phyloP scores from a whole-genome alignment of 108 stramenopile species.

The Cyclostephanos tholiformis region DNA sequence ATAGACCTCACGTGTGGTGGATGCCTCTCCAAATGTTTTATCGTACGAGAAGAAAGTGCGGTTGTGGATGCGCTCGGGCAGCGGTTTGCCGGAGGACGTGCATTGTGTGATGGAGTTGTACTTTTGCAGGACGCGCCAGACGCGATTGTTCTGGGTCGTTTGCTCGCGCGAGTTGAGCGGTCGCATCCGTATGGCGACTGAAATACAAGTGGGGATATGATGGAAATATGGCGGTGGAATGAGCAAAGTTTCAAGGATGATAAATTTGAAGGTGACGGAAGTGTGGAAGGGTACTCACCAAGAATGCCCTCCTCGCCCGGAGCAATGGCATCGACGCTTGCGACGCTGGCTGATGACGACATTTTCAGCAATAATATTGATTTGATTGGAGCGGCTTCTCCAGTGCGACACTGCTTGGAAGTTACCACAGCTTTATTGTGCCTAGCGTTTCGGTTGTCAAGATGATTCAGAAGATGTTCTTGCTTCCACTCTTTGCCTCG shows the following conservation, averaged over 20 bases:
- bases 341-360: constrained; percentile 2
- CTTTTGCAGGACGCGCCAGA: constrained; percentile 86
- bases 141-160: constrained; percentile 37
- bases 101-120: constrained; percentile 79
- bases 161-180: constrained; percentile 85
- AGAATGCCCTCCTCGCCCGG: constrained; percentile 35
- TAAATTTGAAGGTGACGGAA: constrained; percentile 4
- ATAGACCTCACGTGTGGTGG: constrained; percentile 88
- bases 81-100: constrained; percentile 69
- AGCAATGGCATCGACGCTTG: neutral
- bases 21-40: constrained; percentile 84
- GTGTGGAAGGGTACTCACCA: constrained; percentile 15
- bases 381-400: too few relatives aligned
- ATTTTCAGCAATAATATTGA: too few relatives aligned
- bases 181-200: constrained; percentile 94
- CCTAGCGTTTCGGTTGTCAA: too few relatives aligned
- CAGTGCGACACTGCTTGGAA: too few relatives aligned
- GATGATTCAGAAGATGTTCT: too few relatives aligned
- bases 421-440: too few relatives aligned
- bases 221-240: neutral
- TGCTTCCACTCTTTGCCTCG: too few relatives aligned
- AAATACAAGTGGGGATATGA: neutral
- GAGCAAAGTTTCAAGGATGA: neutral
- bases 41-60: constrained; percentile 94
- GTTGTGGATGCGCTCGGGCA: constrained; percentile 65